These are phyloP conservation scores for Colletotrichum ledebouriae DNA, from an alignment of 2,329 filamentous ascomycete species.

Conservation along the genomic window DNA sequence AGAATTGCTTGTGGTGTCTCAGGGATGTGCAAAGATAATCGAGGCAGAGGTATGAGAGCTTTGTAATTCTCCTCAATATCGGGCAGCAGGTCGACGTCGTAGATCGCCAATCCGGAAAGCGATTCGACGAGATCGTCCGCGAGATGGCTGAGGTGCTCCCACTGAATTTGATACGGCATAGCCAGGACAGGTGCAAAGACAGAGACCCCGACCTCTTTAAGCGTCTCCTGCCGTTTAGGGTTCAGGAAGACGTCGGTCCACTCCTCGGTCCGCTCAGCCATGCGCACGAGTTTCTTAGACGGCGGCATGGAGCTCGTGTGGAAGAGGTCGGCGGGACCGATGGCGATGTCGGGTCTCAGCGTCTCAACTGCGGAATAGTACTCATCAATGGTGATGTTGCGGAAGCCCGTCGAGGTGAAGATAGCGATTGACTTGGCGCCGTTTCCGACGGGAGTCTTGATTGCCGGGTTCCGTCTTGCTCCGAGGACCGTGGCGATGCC, in stretches of 20 bases:
- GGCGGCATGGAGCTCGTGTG: conserved; percentile 65
- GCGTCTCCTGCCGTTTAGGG: conserved; percentile 52
- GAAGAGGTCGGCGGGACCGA: conserved; percentile 81
- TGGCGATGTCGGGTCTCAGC: conserved; percentile 83
- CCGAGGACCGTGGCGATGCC: conserved; percentile 79
- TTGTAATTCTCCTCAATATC: conserved; percentile 71
- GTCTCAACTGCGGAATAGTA: conserved; percentile 75
- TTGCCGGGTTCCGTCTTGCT: conserved; percentile 81
- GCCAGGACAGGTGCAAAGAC: conserved; percentile 80
- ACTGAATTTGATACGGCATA: conserved; percentile 80
- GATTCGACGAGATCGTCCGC: conserved; percentile 69
- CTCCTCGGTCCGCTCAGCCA: conserved; percentile 86
- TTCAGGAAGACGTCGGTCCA: conserved; percentile 81
- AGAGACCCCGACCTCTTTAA: conserved; percentile 51
- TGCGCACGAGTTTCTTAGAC: conserved; percentile 82
- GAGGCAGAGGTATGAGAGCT: conserved; percentile 73
- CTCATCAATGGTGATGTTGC: conserved; percentile 74
- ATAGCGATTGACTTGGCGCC: conserved; percentile 79
- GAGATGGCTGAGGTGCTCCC: conserved; percentile 82
- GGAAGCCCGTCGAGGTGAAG: conserved; percentile 89
- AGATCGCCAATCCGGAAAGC: conserved; percentile 81
- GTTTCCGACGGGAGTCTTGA: conserved; percentile 79
- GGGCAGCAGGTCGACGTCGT: conserved; percentile 77
- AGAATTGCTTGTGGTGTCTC: conserved; percentile 82
- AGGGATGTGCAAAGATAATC: conserved; percentile 79